phyloP scores from a whole-genome alignment of 176 grass and related monocot genomes.

The Echinochloa phyllopogon region DNA sequence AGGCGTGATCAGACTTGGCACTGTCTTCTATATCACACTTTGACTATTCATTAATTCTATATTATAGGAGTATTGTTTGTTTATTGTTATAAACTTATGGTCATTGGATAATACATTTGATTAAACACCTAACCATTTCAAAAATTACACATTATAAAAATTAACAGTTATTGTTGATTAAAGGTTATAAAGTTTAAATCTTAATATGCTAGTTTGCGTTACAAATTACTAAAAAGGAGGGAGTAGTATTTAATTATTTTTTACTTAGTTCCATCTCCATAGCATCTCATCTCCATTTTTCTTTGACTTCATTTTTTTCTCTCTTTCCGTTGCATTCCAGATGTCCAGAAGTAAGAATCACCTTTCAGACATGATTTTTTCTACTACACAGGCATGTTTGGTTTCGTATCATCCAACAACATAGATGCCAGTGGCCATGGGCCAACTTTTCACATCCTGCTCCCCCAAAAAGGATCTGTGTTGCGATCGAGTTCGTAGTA shows the following conservation, averaged over 20 bases:
- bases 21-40: too few relatives aligned
- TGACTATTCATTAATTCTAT: too few relatives aligned
- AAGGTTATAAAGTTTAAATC: too few relatives aligned
- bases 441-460: background rate
- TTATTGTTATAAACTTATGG: too few relatives aligned
- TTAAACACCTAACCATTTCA: too few relatives aligned
- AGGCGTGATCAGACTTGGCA: too few relatives aligned
- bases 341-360: background rate
- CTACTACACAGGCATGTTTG: background rate
- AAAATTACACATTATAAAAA: too few relatives aligned
- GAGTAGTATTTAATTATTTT: background rate
- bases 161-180: too few relatives aligned
- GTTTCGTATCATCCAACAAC: background rate
- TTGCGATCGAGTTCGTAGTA: background rate
- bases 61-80: too few relatives aligned
- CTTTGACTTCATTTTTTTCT: background rate
- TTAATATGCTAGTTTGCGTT: too few relatives aligned
- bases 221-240: too few relatives aligned
- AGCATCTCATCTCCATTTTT: background rate
- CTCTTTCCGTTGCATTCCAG: background rate
- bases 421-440: background rate
- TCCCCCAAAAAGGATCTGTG: background rate
- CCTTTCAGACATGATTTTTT: background rate
- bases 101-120: too few relatives aligned
- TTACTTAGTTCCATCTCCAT: background rate